Base-by-base conservation (phyloP, 2,329 filamentous ascomycete genomes). In the Metarhizium guizhouense region DNA sequence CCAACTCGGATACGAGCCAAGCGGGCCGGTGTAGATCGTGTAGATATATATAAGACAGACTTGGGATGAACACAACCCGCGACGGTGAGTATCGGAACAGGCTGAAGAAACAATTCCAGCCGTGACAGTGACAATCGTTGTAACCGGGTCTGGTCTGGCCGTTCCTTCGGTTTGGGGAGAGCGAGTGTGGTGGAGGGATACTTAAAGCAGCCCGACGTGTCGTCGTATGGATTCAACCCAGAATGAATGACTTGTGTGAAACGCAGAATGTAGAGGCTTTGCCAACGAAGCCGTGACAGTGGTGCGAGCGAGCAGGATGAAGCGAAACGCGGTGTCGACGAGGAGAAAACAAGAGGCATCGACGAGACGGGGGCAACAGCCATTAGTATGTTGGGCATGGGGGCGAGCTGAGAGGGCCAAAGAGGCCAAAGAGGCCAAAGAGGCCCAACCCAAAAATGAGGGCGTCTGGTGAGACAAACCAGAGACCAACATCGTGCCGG, bases 261-360 rank as follows among this genome's bases (percentile, higher is more conserved):
- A 59, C 60, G 60, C 61, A 58, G 48, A 64, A 61, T 53, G 57
- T 60, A 62, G 51, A 72, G 76, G 78, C 78, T 80, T 75, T 80
- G 78, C 78, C 78, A 80, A 80, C 78, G 78, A 80, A 80, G 78
- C 69, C 68, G 57, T 55, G 55, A 32, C 25, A 30, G 64, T 58
- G 60, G 59, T 58, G 58, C 59, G 59, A 56, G 57, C 57, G 60
- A 61, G 48, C 59, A 62, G 57, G 51, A 48, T 47, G 51, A 53
- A n/a, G 47, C 32, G 49, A 45, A 11, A 45, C n/a, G 42, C 1
- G 42, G 6, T 10, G 42, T 10, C 6, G 40, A 18, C 42, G 20
- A 18, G 38, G 3, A 6, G 30, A 29, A 40, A 10, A 53, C 6
- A 29, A 47, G 51, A 34, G 10, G 14, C 16, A 14, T 32, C 20